phyloP scores from a whole-genome alignment of 805 yeast genomes.

The Saccharomycopsis fibuligera region DNA sequence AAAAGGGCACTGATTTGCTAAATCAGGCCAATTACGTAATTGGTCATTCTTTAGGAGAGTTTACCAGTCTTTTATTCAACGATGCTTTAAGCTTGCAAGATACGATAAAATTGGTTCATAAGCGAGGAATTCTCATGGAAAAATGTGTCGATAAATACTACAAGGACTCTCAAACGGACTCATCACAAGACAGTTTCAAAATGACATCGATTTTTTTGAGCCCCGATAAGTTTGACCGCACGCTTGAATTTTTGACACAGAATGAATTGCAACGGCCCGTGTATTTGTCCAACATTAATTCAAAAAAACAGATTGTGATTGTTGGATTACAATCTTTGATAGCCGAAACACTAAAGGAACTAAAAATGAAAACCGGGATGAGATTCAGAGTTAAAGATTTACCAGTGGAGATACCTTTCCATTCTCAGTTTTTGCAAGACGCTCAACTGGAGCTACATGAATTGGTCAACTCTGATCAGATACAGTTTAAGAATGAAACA shows the following conservation, averaged over 20 bases:
- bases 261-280: neutral
- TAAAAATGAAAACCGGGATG: neutral
- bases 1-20: slow-evolving; percentile 1
- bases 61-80: slow-evolving; percentile 13
- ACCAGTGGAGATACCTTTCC: slow-evolving; percentile 19
- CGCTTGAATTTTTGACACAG: neutral
- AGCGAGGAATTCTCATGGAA: slow-evolving; percentile 19
- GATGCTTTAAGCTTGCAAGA: slow-evolving; percentile 8
- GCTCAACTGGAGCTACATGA: slow-evolving; percentile 10
- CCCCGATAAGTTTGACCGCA: slow-evolving; percentile 8
- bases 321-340: slow-evolving; percentile 5
- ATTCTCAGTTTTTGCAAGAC: slow-evolving; percentile 9
- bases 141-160: slow-evolving; percentile 1
- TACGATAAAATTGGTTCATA: slow-evolving; percentile 6
- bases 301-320: slow-evolving; percentile 16
- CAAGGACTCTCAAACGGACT: neutral
- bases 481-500: neutral
- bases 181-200: slow-evolving; percentile 1
- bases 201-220: slow-evolving; percentile 10
- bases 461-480: neutral
- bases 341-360: neutral
- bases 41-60: slow-evolving; percentile 21
- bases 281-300: slow-evolving; percentile 16
- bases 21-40: slow-evolving; percentile 6
- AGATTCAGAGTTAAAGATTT: slow-evolving; percentile 7